phyloP scores from a whole-genome alignment of 1,284 basidiomycete genomes.

The Stereum hirsutum region DNA sequence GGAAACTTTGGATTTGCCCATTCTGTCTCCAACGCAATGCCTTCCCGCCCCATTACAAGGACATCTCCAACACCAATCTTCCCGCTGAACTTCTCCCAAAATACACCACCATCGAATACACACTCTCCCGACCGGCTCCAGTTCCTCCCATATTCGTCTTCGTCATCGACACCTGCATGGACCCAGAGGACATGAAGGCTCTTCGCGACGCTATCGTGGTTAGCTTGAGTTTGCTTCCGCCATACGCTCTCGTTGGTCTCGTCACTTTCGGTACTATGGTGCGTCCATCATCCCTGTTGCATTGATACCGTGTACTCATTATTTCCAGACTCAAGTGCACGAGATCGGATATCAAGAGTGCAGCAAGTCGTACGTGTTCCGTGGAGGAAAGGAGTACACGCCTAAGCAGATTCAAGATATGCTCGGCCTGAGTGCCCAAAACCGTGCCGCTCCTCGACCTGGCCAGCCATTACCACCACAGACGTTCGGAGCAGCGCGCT shows the following conservation, averaged over 20 bases:
- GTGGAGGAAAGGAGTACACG: slow-evolving; percentile 96
- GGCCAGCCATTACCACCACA: slow-evolving; percentile 85
- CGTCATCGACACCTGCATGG: slow-evolving; percentile 95
- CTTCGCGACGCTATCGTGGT: slow-evolving; percentile 89
- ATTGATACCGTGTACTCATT: background rate
- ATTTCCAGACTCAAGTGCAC: slow-evolving; percentile 85
- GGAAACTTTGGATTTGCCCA: slow-evolving; percentile 99
- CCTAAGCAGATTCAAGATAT: slow-evolving; percentile 98
- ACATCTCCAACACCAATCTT: slow-evolving; percentile 95
- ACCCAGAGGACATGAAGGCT: slow-evolving; percentile 94
- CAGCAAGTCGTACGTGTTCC: slow-evolving; percentile 98
- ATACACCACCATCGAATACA: slow-evolving; percentile 99
- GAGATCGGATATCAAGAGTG: slow-evolving; percentile 96
- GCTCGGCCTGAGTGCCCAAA: slow-evolving; percentile 81
- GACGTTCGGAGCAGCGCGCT: slow-evolving; percentile 81
- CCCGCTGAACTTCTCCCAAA: slow-evolving; percentile 95
- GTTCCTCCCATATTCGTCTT: slow-evolving; percentile 96
- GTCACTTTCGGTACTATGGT: slow-evolving; percentile 98
- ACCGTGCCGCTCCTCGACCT: slow-evolving; percentile 73
- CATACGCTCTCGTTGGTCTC: slow-evolving; percentile 89
- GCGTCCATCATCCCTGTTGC: slow-evolving; percentile 16
- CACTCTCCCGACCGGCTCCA: slow-evolving; percentile 83
- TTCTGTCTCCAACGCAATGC: slow-evolving; percentile 96
- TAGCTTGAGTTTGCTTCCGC: slow-evolving; percentile 88
- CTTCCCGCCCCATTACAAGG: slow-evolving; percentile 98